Conservation (phyloP, 176 grass and related monocot species). For the Cocos nucifera region DNA sequence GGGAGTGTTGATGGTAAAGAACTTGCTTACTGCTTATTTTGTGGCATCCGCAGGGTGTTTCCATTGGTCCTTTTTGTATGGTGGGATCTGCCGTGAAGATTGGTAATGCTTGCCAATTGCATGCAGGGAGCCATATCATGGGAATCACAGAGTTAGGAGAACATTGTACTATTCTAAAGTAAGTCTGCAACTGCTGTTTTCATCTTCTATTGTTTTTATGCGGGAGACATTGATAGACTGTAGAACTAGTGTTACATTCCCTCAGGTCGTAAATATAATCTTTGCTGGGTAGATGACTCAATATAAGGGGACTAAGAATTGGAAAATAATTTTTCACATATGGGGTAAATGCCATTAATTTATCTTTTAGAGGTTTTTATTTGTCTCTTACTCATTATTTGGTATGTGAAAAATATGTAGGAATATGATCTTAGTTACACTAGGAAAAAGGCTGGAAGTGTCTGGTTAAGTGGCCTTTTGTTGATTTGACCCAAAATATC, state of each 20-base stretch:
- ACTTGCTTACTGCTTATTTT: slow-evolving; percentile 7
- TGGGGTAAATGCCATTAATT: no score
- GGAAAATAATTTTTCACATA: no score
- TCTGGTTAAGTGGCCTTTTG: no score
- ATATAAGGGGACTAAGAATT: no score
- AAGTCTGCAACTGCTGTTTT: background rate
- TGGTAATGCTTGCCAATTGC: slow-evolving; percentile 63
- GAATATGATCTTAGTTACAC: no score
- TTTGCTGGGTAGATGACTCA: background rate
- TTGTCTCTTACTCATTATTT: no score
- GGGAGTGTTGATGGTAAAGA: background rate
- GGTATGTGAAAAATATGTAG: no score
- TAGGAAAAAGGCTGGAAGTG: no score
- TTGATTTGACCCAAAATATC: no score
- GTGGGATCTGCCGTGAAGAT: slow-evolving; percentile 56
- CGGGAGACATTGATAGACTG: background rate
- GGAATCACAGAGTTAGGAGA: slow-evolving; percentile 70
- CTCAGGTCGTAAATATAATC: background rate
- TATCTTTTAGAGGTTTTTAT: no score
- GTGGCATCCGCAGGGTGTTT: slow-evolving; percentile 41
- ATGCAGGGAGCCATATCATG: slow-evolving; percentile 63
- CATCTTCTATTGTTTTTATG: background rate
- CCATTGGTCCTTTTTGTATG: slow-evolving; percentile 77
- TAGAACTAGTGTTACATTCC: background rate
- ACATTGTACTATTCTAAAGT: slow-evolving; percentile 44